Evolutionary conservation across 768 basidiomycete species (phyloP).

Genomic region (Russula emetica): DNA sequence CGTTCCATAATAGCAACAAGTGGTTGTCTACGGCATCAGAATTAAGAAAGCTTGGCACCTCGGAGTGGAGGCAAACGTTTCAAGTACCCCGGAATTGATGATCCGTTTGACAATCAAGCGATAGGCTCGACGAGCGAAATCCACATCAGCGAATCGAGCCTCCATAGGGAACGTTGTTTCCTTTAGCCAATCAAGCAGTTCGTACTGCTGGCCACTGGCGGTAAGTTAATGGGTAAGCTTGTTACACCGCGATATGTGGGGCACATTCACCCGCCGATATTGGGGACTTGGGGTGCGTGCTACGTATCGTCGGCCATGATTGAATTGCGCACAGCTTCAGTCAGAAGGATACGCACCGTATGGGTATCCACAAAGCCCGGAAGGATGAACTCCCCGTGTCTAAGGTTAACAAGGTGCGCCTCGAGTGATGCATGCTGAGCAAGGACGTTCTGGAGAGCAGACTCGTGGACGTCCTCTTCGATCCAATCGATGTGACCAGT

Average conservation of each 20-base stretch:
- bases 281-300: constrained; percentile 82
- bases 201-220: constrained; percentile 71
- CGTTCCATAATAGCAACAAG: constrained; percentile 87
- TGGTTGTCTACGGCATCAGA: constrained; percentile 67
- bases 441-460: constrained; percentile 48
- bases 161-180: constrained; percentile 88
- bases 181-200: constrained; percentile 86
- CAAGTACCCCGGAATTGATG: constrained; percentile 70
- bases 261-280: constrained; percentile 52
- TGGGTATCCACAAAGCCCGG: constrained; percentile 93
- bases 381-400: constrained; percentile 58
- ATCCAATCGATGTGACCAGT: constrained; percentile 69
- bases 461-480: constrained; percentile 49
- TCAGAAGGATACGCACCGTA: constrained; percentile 50
- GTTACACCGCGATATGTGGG: constrained; percentile 4
- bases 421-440: constrained; percentile 45
- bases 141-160: constrained; percentile 60
- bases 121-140: constrained; percentile 70
- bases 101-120: constrained; percentile 63
- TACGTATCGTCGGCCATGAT: constrained; percentile 29
- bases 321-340: not conserved
- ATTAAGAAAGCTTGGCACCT: not conserved
- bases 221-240: not conserved
- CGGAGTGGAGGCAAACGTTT: constrained; percentile 1
- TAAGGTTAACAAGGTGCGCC: constrained; percentile 39